Evolutionary conservation across 2,329 filamentous ascomycete genomes (phyloP).

Genomic region (Ceratocystiopsis brevicomis): DNA sequence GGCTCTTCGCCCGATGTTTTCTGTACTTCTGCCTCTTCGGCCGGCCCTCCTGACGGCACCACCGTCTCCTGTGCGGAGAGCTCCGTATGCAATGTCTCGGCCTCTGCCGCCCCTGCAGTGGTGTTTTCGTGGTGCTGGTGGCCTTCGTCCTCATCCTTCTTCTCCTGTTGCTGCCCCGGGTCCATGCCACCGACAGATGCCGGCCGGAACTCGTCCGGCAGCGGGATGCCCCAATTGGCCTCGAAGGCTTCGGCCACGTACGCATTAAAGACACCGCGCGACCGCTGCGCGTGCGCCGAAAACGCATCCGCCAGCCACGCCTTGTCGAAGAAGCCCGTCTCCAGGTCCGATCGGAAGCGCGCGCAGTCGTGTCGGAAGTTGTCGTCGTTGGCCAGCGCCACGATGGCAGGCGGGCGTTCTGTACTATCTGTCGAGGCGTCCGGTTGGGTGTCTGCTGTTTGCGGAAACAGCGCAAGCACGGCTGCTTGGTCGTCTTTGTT

Average conservation of each 20-base stretch:
- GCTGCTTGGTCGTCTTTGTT: conserved; percentile 15
- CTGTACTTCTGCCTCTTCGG: too few relatives aligned
- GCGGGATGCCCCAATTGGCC: conserved; percentile 26
- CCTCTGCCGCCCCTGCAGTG: too few relatives aligned
- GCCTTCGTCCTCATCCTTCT: too few relatives aligned
- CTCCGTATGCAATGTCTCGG: too few relatives aligned
- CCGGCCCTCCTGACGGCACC: too few relatives aligned
- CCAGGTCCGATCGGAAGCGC: conserved; percentile 24
- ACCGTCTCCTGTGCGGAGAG: too few relatives aligned
- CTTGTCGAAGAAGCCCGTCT: conserved; percentile 29
- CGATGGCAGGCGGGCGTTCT: too few relatives aligned
- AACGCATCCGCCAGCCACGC: conserved; percentile 34
- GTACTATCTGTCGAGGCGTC: too few relatives aligned
- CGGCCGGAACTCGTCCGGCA: conserved; percentile 18
- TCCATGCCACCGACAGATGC: background rate
- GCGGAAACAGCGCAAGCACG: conserved; percentile 20
- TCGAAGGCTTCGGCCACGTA: conserved; percentile 26
- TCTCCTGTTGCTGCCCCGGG: too few relatives aligned
- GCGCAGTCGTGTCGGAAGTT: conserved; percentile 24
- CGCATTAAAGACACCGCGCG: conserved; percentile 29
- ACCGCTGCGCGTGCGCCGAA: conserved; percentile 29
- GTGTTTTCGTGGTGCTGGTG: too few relatives aligned
- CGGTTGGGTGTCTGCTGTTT: too few relatives aligned
- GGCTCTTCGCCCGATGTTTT: background rate
- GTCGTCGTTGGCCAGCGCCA: conserved; percentile 16